Evolutionary conservation across 345 rosid genomes (phyloP), one percentile per base, ranked within the genome.

Genomic region (Microcos paniculata): DNA sequence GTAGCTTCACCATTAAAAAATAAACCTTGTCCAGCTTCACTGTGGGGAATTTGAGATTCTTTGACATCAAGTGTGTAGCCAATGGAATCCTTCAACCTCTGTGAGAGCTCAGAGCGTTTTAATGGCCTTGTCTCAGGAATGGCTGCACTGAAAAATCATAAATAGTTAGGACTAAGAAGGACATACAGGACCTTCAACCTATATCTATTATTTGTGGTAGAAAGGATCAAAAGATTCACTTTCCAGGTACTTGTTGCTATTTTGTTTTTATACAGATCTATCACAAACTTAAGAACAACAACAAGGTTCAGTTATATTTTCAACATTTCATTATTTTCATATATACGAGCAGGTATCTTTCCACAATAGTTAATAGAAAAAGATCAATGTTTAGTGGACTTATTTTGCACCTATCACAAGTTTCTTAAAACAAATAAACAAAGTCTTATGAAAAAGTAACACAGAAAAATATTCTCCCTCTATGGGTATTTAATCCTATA

Each of bases 1-100:
- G 84, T 89, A 66, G 96, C 99, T 85, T 89, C 89, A 9, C 99
- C 98, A 8, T 80, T 78, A 76, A 93, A 62, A 84, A 89, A 95
- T 76, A 94, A 89, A 78, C 98, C 96, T 63, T 74, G 89, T 56
- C 97, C 90, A 0, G 93, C 96, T 19, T 89, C 97, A 75, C 87
- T 80, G 82, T 90, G 93, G 73, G 90, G 89, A 79, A 90, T 87
- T 75, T 72, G 84, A 8, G 99, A 95, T 74, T 91, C 88, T 78
- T 83, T 90, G 55, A 90, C 57, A 76, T 78, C 82, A 42, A 91
- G 88, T 1, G 90, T 83, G 84, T 85, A 90, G 40, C 98, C 99
- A 56, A 87, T 75, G 42, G 53, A 68, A 84, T 89, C 94, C 88
- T 93, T 88, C 48, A 95, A 80, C 26, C 63, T 84, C 71, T 73